Evolutionary conservation across 768 basidiomycete species (phyloP).

Genomic region (Clavaria fumosa): DNA sequence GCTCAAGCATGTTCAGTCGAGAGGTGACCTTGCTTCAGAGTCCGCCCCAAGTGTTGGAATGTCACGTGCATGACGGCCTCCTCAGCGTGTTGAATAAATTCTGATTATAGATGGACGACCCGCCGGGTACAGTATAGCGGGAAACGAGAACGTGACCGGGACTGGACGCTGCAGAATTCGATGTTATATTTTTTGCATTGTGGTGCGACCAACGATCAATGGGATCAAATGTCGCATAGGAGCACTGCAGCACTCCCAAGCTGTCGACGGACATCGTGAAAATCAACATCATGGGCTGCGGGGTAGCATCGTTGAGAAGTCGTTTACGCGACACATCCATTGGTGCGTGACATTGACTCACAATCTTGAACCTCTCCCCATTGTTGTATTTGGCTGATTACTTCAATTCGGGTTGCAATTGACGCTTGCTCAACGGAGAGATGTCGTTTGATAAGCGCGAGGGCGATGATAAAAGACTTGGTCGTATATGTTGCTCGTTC

Average conservation of each 20-base stretch:
- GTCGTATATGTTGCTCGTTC: conserved; percentile 81
- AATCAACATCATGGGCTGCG: conserved; percentile 94
- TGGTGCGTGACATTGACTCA: conserved; percentile 29
- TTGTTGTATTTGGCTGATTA: conserved; percentile 84
- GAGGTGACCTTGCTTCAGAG: too few species aligned
- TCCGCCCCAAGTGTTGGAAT: too few species aligned
- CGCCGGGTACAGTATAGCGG: too few species aligned
- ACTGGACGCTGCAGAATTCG: conserved; percentile 4
- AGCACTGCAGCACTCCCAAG: conserved; percentile 68
- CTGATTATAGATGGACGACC: too few species aligned
- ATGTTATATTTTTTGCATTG: conserved; percentile 7
- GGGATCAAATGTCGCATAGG: conserved; percentile 22
- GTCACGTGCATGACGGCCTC: too few species aligned
- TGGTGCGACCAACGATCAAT: neutral
- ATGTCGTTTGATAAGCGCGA: conserved; percentile 67
- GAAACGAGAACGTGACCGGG: too few species aligned
- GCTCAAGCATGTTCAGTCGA: too few species aligned
- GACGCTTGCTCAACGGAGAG: conserved; percentile 77
- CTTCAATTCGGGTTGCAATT: conserved; percentile 78
- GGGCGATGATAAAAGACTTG: conserved; percentile 80
- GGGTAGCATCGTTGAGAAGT: conserved; percentile 3
- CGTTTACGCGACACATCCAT: conserved; percentile 5
- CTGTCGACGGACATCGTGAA: conserved; percentile 80
- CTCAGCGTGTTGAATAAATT: too few species aligned
- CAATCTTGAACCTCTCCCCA: conserved; percentile 99